phyloP scores from a whole-genome alignment of 148 eudicot genomes.

The Rhododendron ovatum region DNA sequence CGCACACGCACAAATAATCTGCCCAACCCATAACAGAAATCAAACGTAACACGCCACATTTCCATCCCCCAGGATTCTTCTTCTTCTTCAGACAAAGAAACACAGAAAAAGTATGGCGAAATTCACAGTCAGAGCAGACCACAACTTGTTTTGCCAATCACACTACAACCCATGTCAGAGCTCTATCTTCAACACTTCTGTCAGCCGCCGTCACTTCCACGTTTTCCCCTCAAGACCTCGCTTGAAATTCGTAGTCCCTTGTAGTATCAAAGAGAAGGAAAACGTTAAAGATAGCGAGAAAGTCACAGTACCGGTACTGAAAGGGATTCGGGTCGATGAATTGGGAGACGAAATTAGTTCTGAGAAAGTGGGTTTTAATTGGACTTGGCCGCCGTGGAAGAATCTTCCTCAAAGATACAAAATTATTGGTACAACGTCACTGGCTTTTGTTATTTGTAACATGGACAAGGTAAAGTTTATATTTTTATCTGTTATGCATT shows the following conservation, averaged over 20 bases:
- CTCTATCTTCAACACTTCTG: conserved; percentile 12
- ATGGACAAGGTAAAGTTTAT: conserved; percentile 79
- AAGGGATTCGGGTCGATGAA: conserved; percentile 37
- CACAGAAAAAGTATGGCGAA: conserved; percentile 35
- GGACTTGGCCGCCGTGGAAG: conserved; percentile 78
- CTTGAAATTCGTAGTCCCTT: conserved; percentile 28
- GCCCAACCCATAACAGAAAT: not conserved
- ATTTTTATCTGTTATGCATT: not conserved
- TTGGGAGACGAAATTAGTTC: conserved; percentile 19
- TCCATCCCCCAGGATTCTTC: not conserved
- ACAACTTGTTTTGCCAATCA: conserved; percentile 5
- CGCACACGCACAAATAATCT: not conserved
- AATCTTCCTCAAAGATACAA: conserved; percentile 81
- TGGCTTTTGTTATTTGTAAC: conserved; percentile 94
- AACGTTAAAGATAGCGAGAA: conserved; percentile 22
- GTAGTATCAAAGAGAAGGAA: conserved; percentile 45
- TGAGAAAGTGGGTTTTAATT: conserved; percentile 34
- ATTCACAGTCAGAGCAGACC: conserved; percentile 29
- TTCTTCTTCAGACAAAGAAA: not conserved
- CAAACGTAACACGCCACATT: not conserved
- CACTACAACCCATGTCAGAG: conserved; percentile 8
- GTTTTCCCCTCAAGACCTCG: conserved; percentile 18
- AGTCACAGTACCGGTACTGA: conserved; percentile 14
- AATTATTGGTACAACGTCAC: conserved; percentile 83
- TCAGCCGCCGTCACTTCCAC: conserved; percentile 9